A percentile compares a stretch with the other conserved stretches of the same genome.
phyloP scores from a whole-genome alignment of 352 stramenopile species.

The Pythium apleroticum region DNA sequence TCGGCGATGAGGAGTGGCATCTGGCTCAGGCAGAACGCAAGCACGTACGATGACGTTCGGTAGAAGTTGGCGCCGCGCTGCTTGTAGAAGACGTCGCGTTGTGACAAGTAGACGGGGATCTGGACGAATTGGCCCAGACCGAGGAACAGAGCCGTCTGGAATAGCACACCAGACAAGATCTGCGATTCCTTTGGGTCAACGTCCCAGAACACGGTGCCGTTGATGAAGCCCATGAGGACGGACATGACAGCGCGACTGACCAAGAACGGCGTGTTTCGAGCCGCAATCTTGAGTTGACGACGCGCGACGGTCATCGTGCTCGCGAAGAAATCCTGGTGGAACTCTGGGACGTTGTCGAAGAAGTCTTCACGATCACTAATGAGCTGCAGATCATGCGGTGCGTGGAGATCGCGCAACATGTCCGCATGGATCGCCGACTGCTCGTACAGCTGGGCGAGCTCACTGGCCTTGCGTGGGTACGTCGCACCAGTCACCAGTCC shows the following conservation, averaged over 20 bases:
- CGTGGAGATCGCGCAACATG: conserved; percentile 1
- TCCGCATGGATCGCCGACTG: conserved; percentile 11
- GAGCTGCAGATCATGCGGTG: conserved; percentile 3
- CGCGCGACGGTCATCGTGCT: conserved; percentile 3
- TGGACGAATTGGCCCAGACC: conserved; percentile 55
- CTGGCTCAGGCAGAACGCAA: conserved; percentile 33
- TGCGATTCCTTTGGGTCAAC: conserved; percentile 28
- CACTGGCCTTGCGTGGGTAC: too few relatives aligned
- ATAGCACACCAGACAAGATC: conserved; percentile 63
- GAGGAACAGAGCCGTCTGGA: conserved; percentile 74
- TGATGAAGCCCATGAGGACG: conserved; percentile 32
- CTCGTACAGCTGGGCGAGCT: conserved; percentile 8
- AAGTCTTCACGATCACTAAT: neutral
- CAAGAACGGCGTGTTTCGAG: conserved; percentile 35
- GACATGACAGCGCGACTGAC: conserved; percentile 31
- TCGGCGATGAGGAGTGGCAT: conserved; percentile 45
- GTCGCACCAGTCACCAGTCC: too few relatives aligned
- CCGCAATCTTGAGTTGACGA: conserved; percentile 52
- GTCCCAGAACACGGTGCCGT: conserved; percentile 34
- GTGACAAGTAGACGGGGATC: conserved; percentile 11
- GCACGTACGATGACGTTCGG: conserved; percentile 57
- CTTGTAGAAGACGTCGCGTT: conserved; percentile 56
- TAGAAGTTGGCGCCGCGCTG: conserved; percentile 71
- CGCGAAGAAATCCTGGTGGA: conserved; percentile 15
- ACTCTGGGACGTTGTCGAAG: conserved; percentile 10